Evolutionary conservation across 2,329 filamentous ascomycete species (phyloP).

Genomic region (Pyrenochaeta sp.): DNA sequence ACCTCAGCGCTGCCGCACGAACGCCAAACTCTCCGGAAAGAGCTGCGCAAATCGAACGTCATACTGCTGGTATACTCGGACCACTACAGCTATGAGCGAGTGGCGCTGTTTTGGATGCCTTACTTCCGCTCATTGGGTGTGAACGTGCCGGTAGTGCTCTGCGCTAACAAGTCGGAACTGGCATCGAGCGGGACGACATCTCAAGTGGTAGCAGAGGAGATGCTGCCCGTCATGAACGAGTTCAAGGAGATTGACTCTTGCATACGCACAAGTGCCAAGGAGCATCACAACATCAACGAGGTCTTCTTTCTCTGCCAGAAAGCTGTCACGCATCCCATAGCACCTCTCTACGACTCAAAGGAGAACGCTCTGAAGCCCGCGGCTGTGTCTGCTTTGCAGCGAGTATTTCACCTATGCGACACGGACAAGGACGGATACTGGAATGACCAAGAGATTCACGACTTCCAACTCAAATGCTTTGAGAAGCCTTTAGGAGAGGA

Average conservation of each 20-base stretch:
- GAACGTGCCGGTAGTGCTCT: slow-evolving; percentile 95
- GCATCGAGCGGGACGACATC: slow-evolving; percentile 76
- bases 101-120: slow-evolving; percentile 97
- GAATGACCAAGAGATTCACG: slow-evolving; percentile 87
- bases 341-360: slow-evolving; percentile 95
- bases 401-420: slow-evolving; percentile 95
- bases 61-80: slow-evolving; percentile 97
- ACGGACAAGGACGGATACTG: slow-evolving; percentile 94
- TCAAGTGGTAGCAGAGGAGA: slow-evolving; percentile 93
- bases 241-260: slow-evolving; percentile 99
- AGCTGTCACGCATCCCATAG: slow-evolving; percentile 95
- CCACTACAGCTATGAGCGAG: slow-evolving; percentile 98
- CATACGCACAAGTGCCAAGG: slow-evolving; percentile 90
- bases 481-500: slow-evolving; percentile 82
- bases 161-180: slow-evolving; percentile 96
- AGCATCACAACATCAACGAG: slow-evolving; percentile 91
- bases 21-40: slow-evolving; percentile 85
- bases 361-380: slow-evolving; percentile 86
- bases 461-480: slow-evolving; percentile 92
- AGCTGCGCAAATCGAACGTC: slow-evolving; percentile 96
- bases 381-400: slow-evolving; percentile 82
- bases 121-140: slow-evolving; percentile 98
- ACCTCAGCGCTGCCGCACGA: slow-evolving; percentile 96
- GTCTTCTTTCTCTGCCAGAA: slow-evolving; percentile 99
- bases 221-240: slow-evolving; percentile 97